phyloP scores from a whole-genome alignment of 1,284 basidiomycete species.

The Pseudozyma sp. region DNA sequence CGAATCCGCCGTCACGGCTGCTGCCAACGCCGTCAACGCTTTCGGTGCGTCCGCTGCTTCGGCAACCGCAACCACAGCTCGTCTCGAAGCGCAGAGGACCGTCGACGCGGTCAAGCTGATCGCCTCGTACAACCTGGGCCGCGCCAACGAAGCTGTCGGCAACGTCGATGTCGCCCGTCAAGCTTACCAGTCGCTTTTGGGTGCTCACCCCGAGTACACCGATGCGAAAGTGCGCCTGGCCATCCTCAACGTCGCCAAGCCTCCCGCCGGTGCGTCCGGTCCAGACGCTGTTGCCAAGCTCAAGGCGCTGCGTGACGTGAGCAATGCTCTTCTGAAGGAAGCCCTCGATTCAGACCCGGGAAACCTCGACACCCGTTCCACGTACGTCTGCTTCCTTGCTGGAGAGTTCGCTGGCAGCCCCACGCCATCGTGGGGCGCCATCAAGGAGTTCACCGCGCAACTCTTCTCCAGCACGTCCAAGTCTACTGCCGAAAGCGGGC shows the following conservation, averaged over 20 bases:
- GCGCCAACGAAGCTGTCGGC: constrained; percentile 57
- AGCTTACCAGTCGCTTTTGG: constrained; percentile 61
- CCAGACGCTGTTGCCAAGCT: constrained; percentile 24
- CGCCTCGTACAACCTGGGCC: constrained; percentile 65
- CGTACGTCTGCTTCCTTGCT: constrained; percentile 66
- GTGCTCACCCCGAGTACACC: constrained; percentile 66
- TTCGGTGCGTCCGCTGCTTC: constrained; percentile 28
- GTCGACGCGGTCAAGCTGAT: constrained; percentile 58
- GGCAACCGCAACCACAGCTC: constrained; percentile 29
- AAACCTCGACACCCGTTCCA: constrained; percentile 62
- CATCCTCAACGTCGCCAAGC: constrained; percentile 53
- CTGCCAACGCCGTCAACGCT: constrained; percentile 30
- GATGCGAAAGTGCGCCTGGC: constrained; percentile 67
- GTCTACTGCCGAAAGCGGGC: constrained; percentile 51
- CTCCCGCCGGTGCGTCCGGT: constrained; percentile 15
- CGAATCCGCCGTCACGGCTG: constrained; percentile 44
- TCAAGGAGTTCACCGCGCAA: constrained; percentile 66
- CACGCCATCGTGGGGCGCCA: constrained; percentile 56
- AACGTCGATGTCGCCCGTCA: constrained; percentile 55
- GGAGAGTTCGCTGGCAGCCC: constrained; percentile 63
- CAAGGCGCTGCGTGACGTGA: constrained; percentile 50
- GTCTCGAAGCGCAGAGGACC: constrained; percentile 38
- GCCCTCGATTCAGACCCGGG: constrained; percentile 61
- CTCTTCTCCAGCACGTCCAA: constrained; percentile 61
- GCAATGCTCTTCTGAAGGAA: constrained; percentile 60